Evolutionary conservation across 2,329 filamentous ascomycete genomes (phyloP), one percentile per base, ranked within the genome.

Genomic region (Pestalotiopsis sp.): DNA sequence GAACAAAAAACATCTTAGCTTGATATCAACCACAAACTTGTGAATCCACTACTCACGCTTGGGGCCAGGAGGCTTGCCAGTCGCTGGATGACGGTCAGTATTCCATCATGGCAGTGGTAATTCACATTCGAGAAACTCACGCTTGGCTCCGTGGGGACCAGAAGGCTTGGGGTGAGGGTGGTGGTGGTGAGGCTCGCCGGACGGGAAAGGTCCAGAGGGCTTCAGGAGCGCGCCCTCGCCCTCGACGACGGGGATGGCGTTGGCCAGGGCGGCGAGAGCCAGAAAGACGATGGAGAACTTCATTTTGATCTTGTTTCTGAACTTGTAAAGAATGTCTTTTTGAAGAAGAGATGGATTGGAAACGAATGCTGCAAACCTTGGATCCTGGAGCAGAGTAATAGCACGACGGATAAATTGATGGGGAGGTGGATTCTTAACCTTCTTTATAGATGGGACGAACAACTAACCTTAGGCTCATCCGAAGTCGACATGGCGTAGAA

Each of bases 141-240:
- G n/a, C n/a, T 57, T 57, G 52, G n/a, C 4, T 22, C 52, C 24
- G 24, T 22, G n/a, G 52, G 56, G 24, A 9, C 56, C 56, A 13
- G 56, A 58, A 20, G 56, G 56, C 56, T 58, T 58, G 22, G 56
- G 56, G 22, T 26, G 56, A 58, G 56, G 56, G 56, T 58, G 56
- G 26, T 58, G 56, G 26, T 58, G 56, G 26, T 58, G 56, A 58
- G 22, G 56, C 13, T 35, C 56, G 26, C 56, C 56, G 10, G 56
- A 26, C n/a, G 56, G 56, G 26, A 35, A 58, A 2, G 56, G 56
- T 24, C 24, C 56, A 6, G 58, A 39, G 14, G 58, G 30, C 26
- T n/a, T 26, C 9, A 20, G 30, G 30, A 9, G 24, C 9, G 38
- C 26, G 30, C 13, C n/a, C 13, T 61, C 58, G 4, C 58, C 58